Conservation (phyloP, 2,329 filamentous ascomycete genomes). For the Calonectria crousiana region DNA sequence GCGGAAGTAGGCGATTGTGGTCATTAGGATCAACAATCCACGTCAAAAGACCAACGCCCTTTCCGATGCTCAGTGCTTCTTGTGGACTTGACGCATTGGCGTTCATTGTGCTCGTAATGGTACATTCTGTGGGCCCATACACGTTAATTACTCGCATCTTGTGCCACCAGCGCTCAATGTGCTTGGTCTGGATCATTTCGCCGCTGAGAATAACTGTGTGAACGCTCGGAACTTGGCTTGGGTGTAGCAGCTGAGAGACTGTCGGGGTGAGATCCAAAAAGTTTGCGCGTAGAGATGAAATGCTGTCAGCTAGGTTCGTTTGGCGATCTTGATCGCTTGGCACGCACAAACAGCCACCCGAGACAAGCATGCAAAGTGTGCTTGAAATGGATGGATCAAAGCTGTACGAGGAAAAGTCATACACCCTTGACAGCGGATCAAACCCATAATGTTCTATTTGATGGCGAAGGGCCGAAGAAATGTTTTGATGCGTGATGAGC, state of each 20-base stretch:
- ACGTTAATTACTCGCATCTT: constrained; percentile 8
- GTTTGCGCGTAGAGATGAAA: constrained; percentile 30
- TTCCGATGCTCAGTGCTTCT: constrained; percentile 12
- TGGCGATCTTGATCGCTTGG: constrained; percentile 64
- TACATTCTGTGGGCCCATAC: constrained; percentile 27
- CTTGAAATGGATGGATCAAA: constrained; percentile 37
- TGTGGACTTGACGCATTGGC: neutral
- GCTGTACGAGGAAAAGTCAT: constrained; percentile 37
- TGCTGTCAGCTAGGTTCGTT: constrained; percentile 51
- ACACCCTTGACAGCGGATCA: constrained; percentile 28
- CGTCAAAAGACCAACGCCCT: constrained; percentile 1
- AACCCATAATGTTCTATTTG: constrained; percentile 17
- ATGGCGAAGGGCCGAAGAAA: constrained; percentile 21
- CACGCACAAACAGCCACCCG: constrained; percentile 64
- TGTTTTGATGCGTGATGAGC: constrained; percentile 25
- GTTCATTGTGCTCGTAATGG: constrained; percentile 13
- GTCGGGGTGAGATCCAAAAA: constrained; percentile 55
- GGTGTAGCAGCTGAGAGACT: constrained; percentile 57
- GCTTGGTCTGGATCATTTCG: neutral
- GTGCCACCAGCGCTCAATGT: neutral
- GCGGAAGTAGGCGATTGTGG: constrained; percentile 34
- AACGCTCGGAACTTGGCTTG: constrained; percentile 22
- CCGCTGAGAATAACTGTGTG: neutral
- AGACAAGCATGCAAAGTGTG: constrained; percentile 25
- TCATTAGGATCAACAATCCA: constrained; percentile 44